Evolutionary conservation across 1,284 basidiomycete species (phyloP).

Genomic region (Ganoderma sinense): DNA sequence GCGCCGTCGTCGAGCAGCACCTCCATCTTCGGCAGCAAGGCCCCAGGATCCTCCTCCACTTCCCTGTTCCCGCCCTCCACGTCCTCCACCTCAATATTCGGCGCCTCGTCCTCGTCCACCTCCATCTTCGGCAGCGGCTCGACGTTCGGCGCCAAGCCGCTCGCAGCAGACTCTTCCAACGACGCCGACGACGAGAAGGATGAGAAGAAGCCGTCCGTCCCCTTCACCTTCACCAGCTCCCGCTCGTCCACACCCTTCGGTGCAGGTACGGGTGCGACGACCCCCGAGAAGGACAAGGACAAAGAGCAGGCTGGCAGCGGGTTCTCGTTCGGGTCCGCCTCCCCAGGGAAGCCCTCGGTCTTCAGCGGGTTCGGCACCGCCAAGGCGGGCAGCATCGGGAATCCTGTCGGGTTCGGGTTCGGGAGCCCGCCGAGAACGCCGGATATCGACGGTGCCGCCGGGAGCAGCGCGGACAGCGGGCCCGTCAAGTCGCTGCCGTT

Average conservation of each 20-base stretch:
- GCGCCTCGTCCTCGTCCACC: constrained; percentile 23
- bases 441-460: constrained; percentile 24
- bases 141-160: constrained; percentile 13
- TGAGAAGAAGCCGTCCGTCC: constrained; percentile 6
- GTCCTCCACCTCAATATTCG: constrained; percentile 19
- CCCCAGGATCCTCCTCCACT: constrained; percentile 5
- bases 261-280: constrained; percentile 19
- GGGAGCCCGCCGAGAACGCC: constrained; percentile 49
- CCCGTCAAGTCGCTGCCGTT: constrained; percentile 35
- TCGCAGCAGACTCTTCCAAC: constrained; percentile 1
- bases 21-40: constrained; percentile 12
- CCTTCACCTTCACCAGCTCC: constrained; percentile 19
- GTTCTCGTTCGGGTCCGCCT: constrained; percentile 37
- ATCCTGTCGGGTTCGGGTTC: constrained; percentile 65
- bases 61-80: constrained; percentile 22
- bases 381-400: constrained; percentile 57
- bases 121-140: constrained; percentile 21
- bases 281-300: constrained; percentile 26
- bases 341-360: constrained; percentile 21
- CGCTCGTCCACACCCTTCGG: constrained; percentile 22
- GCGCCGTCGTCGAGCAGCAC: constrained; percentile 7
- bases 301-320: constrained; percentile 5
- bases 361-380: constrained; percentile 26
- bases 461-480: constrained; percentile 16
- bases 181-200: constrained; percentile 18